These are phyloP conservation scores for Cercospora beticola DNA, from an alignment of 2,329 filamentous ascomycete genomes.

Conservation along the genomic window DNA sequence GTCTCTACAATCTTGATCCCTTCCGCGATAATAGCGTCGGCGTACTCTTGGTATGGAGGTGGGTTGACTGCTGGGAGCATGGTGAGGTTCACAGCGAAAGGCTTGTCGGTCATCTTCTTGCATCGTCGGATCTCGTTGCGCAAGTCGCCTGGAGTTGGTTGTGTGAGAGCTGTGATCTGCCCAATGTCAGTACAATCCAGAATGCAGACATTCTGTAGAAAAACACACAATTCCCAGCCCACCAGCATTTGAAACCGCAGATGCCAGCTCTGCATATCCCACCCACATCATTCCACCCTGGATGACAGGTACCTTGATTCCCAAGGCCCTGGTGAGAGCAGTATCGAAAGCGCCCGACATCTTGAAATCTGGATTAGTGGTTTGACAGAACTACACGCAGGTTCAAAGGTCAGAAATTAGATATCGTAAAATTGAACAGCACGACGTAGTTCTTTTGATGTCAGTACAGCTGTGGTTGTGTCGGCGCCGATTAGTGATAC, in stretches of 20 bases:
- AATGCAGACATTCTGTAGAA: not conserved
- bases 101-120: conserved; percentile 70
- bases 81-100: conserved; percentile 92
- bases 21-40: conserved; percentile 87
- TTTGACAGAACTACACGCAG: not conserved
- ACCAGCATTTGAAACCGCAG: conserved; percentile 73
- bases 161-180: conserved; percentile 74
- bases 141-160: conserved; percentile 84
- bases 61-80: conserved; percentile 84
- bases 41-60: conserved; percentile 87
- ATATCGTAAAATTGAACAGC: not conserved
- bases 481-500: not conserved
- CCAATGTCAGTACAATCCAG: not conserved
- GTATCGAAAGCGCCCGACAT: conserved; percentile 55
- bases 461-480: not conserved
- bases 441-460: not conserved
- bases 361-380: conserved; percentile 43
- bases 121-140: conserved; percentile 88
- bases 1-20: conserved; percentile 88
- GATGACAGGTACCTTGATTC: conserved; percentile 68
- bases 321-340: conserved; percentile 58
- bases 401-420: not conserved
- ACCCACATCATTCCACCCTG: conserved; percentile 86
- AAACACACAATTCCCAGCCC: conserved; percentile 64
- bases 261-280: conserved; percentile 72